Percentiles rank a stretch among this genome's conserved stretches.
These are phyloP conservation scores for Leptodermis oblonga DNA, from an alignment of 257 asterid genomes.

Conservation along the genomic window DNA sequence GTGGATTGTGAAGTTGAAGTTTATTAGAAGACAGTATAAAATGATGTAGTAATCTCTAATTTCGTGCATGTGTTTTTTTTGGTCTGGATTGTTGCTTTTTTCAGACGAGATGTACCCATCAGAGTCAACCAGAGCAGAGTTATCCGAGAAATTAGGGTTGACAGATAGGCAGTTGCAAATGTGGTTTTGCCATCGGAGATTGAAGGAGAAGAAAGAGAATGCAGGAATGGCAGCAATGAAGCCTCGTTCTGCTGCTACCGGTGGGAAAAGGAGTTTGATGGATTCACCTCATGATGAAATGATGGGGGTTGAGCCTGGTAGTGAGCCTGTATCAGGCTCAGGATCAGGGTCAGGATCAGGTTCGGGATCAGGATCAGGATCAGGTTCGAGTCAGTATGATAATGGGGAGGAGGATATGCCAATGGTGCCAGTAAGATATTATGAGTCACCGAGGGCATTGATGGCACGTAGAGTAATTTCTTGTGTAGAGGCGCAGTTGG, in stretches of 20 bases:
- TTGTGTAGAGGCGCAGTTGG: conserved; percentile 91
- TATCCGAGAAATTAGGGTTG: conserved; percentile 67
- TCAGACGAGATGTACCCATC: conserved; percentile 93
- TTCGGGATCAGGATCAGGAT: conserved; percentile 60
- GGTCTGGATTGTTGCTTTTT: conserved; percentile 18
- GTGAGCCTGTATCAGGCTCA: conserved; percentile 53
- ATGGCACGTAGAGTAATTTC: conserved; percentile 77
- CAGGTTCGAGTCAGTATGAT: conserved; percentile 78
- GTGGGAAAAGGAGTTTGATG: conserved; percentile 43
- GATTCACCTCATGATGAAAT: conserved; percentile 54
- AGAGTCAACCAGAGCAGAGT: conserved; percentile 80
- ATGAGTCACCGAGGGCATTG: conserved; percentile 56
- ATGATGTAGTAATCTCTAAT: not conserved
- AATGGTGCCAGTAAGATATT: conserved; percentile 46
- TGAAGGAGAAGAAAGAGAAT: conserved; percentile 91
- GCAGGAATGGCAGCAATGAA: conserved; percentile 54
- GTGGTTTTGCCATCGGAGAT: conserved; percentile 99
- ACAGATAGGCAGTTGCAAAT: conserved; percentile 96
- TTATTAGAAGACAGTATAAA: not conserved
- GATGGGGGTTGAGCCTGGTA: conserved; percentile 46
- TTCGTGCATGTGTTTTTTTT: not conserved
- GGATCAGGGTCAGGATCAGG: conserved; percentile 60
- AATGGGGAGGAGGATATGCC: conserved; percentile 58
- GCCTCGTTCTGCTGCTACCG: conserved; percentile 40
- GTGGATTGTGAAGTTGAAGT: not conserved